Base-by-base conservation (phyloP, 148 eudicot species). In the Cornus kousa region DNA sequence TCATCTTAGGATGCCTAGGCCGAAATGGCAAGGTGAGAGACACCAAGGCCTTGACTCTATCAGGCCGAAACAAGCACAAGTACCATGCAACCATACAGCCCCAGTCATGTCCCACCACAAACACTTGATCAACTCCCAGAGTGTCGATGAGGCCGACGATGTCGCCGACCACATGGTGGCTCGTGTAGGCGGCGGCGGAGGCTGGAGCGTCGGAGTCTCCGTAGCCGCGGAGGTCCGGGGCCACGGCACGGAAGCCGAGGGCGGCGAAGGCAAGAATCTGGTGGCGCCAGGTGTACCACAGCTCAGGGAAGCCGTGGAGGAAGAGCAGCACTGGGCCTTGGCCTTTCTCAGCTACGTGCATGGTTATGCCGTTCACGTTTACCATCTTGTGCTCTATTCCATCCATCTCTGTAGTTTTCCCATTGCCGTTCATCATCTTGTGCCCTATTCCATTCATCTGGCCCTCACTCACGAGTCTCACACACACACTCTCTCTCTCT, bases 31-130 rank as follows among this genome's bases (percentile, higher is more conserved):
- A 87, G 2, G 92, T 80, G 6, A 93, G 80, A 4, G 81, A 67
- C 35, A 89, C 90, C 73, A 71, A 93, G 1, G 92, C 97, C 89
- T 67, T 87, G 23, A 93, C 84, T 81, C 74, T 74, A n/a, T 93
- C 97, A 6, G 97, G 95, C 81, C 97, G 69, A 32, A 93, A 90
- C 86, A 91, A 37, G 80, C 95, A 93, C 10, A 91, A 17, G 70
- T 85, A 86, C 97, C 97, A 93, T 3, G 83, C 95, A 3, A 91
- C 72, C 84, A 90, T 57, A 32, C 95, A 94, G 0, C 97, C 97
- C 94, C 92, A 88, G 55, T 93, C 97, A 71, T 93, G 97, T 9
- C 83, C 95, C 74, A 91, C 97, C 33, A 93, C 19, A 46, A 78
- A 86, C 12, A 85, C 95, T 79, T 84, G 66, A 1, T 78, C 87